These are phyloP conservation scores for Mycena leptocephala DNA, from an alignment of 768 basidiomycete species.

Conservation along the genomic window DNA sequence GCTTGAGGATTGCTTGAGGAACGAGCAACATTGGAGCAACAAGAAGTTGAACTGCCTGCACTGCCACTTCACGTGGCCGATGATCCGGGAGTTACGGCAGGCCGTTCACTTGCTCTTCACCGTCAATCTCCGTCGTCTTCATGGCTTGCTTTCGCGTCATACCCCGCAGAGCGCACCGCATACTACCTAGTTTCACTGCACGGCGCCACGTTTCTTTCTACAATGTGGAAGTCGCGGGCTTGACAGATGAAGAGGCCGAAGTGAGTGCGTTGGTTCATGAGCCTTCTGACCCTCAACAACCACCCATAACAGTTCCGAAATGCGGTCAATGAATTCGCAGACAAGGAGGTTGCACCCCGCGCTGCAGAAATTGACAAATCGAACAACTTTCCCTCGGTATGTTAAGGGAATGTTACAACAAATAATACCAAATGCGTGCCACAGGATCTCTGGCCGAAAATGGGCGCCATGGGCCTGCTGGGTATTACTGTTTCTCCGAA, in stretches of 20 bases:
- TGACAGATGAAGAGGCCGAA: slow-evolving; percentile 87
- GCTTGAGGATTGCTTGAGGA: too few relatives aligned
- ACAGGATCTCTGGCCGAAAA: slow-evolving; percentile 90
- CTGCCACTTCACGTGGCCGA: background rate
- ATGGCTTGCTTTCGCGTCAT: slow-evolving; percentile 21
- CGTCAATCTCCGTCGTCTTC: background rate
- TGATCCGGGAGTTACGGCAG: background rate
- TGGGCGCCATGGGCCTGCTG: slow-evolving; percentile 94
- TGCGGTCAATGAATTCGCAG: slow-evolving; percentile 85
- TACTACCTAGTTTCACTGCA: background rate
- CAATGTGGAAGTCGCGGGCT: slow-evolving; percentile 80
- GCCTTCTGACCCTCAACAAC: background rate
- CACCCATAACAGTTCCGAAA: slow-evolving; percentile 76
- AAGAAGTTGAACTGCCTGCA: too few relatives aligned
- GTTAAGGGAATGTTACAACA: slow-evolving; percentile 41
- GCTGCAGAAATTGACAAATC: slow-evolving; percentile 90
- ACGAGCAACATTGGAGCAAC: too few relatives aligned
- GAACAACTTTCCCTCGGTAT: slow-evolving; percentile 85
- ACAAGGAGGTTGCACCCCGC: slow-evolving; percentile 88
- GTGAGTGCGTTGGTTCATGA: slow-evolving; percentile 55
- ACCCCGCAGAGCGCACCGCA: background rate
- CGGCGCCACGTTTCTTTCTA: slow-evolving; percentile 69
- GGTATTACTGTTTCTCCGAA: slow-evolving; percentile 88
- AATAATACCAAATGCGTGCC: slow-evolving; percentile 6
- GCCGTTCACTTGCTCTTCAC: background rate